Evolutionary conservation across 2,329 filamentous ascomycete genomes (phyloP).

Genomic region (Fusarium staphyleae): DNA sequence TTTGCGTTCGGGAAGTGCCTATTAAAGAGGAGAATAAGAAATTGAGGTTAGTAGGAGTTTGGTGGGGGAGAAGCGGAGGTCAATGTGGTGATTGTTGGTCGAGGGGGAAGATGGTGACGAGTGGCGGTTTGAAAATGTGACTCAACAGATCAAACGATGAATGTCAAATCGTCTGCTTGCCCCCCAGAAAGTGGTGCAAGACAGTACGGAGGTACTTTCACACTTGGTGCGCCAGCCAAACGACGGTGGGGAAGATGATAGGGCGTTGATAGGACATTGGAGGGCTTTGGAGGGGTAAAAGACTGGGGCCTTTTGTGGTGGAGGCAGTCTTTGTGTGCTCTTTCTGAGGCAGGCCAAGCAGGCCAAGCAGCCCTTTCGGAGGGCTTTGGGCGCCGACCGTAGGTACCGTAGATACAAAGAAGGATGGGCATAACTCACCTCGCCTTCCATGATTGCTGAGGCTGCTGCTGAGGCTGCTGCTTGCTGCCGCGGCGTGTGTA

Average conservation of each 20-base stretch:
- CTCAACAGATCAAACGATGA: conserved; percentile 32
- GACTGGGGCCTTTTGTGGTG: conserved; percentile 23
- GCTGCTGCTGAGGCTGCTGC: conserved; percentile 12
- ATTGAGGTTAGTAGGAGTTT: conserved; percentile 22
- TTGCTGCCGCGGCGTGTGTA: background rate
- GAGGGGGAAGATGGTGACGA: conserved; percentile 18
- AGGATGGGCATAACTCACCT: conserved; percentile 32
- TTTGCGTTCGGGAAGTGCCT: conserved; percentile 62
- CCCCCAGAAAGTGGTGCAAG: conserved; percentile 31
- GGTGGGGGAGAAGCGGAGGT: conserved; percentile 13
- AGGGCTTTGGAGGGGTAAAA: conserved; percentile 38
- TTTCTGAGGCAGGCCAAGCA: background rate
- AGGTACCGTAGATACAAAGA: background rate
- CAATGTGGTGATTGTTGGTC: conserved; percentile 7
- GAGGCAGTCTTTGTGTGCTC: background rate
- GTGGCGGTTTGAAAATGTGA: conserved; percentile 43
- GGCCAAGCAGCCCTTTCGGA: background rate
- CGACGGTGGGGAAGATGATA: too few species aligned
- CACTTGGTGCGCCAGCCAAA: conserved; percentile 22
- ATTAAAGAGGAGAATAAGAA: conserved; percentile 31
- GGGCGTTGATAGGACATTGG: conserved; percentile 25
- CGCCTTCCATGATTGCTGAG: conserved; percentile 37
- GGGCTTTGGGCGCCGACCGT: background rate
- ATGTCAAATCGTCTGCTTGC: conserved; percentile 31
- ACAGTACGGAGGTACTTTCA: conserved; percentile 35